These are phyloP conservation scores for Naumovozyma baii DNA, from an alignment of 805 yeast species.

Conservation along the genomic window DNA sequence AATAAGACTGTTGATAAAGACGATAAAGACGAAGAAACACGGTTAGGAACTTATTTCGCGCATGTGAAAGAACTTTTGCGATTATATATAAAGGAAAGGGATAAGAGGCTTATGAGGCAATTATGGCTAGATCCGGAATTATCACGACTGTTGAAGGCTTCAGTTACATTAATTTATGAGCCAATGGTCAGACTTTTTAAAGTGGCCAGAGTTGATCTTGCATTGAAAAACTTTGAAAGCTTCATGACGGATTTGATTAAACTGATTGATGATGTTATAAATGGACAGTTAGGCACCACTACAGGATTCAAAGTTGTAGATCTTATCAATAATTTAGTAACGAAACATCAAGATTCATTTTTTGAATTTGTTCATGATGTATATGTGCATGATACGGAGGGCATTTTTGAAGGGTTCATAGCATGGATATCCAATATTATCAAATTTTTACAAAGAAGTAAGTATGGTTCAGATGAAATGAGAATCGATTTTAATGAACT, in stretches of 20 bases:
- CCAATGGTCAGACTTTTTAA: conserved; percentile 64
- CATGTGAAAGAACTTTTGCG: conserved; percentile 54
- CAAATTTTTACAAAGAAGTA: conserved; percentile 53
- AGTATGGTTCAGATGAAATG: conserved; percentile 32
- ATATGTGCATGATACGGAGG: conserved; percentile 65
- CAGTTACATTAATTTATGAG: conserved; percentile 62
- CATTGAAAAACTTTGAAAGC: conserved; percentile 51
- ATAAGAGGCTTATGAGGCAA: conserved; percentile 63
- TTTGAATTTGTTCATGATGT: conserved; percentile 72
- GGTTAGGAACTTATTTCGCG: conserved; percentile 37
- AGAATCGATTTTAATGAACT: conserved; percentile 39
- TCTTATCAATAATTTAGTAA: conserved; percentile 52
- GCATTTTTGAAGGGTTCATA: conserved; percentile 61
- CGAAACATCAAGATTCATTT: conserved; percentile 61
- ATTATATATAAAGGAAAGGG: conserved; percentile 56
- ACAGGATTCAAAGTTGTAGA: conserved; percentile 53
- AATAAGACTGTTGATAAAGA: not conserved
- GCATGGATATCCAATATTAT: conserved; percentile 66
- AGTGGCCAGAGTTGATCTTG: conserved; percentile 54
- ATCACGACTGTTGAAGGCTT: conserved; percentile 61
- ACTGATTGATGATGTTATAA: conserved; percentile 44
- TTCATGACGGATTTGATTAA: conserved; percentile 59
- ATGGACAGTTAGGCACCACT: conserved; percentile 35
- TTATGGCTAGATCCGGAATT: conserved; percentile 82
- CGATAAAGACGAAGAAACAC: conserved; percentile 9